Conservation (phyloP, 129 eudicot species). For the Pittosporum tobira region DNA sequence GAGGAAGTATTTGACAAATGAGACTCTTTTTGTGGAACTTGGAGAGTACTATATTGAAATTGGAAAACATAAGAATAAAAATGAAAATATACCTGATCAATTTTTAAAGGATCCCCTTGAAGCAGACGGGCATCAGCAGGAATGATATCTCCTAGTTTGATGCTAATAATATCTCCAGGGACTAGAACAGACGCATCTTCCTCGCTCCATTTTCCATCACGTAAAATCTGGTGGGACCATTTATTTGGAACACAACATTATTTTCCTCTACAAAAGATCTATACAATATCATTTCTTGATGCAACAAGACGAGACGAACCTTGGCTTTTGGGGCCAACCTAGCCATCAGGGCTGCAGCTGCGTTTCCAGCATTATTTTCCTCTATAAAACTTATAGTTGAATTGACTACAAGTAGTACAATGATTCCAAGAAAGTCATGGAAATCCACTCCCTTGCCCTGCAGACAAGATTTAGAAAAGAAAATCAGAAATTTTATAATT, state of each 20-base stretch:
- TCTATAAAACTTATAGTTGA: conserved; percentile 51
- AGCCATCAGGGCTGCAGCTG: conserved; percentile 59
- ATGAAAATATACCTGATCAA: conserved; percentile 37
- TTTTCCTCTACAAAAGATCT: no score
- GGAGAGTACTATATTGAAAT: not conserved
- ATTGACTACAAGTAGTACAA: conserved; percentile 34
- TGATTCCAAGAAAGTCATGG: conserved; percentile 42
- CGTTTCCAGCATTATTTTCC: conserved; percentile 52
- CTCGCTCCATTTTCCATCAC: conserved; percentile 51
- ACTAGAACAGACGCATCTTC: conserved; percentile 46
- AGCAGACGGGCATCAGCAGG: conserved; percentile 56
- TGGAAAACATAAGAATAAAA: not conserved
- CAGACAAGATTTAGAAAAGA: conserved; percentile 3
- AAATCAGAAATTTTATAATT: conserved; percentile 4
- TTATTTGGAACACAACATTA: conserved; percentile 7
- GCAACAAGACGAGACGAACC: conserved; percentile 13
- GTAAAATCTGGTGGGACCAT: conserved; percentile 28
- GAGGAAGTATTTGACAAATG: no score
- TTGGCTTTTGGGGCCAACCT: conserved; percentile 53
- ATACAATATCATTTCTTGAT: not conserved
- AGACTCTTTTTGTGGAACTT: no score
- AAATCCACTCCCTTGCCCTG: conserved; percentile 21
- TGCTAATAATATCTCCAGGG: conserved; percentile 48
- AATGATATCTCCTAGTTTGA: conserved; percentile 45
- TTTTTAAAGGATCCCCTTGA: conserved; percentile 46